These are phyloP conservation scores for Nigrograna mackinnonii DNA, from an alignment of 2,329 filamentous ascomycete genomes.

Conservation along the genomic window DNA sequence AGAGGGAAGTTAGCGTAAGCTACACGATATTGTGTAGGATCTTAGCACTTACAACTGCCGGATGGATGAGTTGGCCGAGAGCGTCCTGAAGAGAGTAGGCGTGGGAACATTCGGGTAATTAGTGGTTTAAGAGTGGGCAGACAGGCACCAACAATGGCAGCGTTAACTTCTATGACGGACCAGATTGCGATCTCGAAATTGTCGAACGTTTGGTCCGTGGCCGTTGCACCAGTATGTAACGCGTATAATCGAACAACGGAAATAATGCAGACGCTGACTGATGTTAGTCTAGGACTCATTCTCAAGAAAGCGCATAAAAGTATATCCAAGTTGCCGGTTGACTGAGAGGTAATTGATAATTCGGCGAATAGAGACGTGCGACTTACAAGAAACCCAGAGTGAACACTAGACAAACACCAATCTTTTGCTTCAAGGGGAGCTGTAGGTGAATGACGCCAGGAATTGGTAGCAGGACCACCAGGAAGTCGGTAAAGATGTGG, in stretches of 20 bases:
- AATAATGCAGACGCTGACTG: conserved; percentile 8
- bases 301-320: background rate
- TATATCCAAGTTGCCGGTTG: background rate
- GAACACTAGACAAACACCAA: conserved; percentile 24
- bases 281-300: background rate
- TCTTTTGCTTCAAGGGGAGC: conserved; percentile 21
- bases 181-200: conserved; percentile 9
- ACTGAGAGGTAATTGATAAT: background rate
- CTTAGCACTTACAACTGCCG: too few species aligned
- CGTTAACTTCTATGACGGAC: conserved; percentile 14
- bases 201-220: conserved; percentile 7
- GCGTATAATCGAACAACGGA: conserved; percentile 12
- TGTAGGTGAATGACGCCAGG: conserved; percentile 41
- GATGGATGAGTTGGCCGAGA: too few species aligned
- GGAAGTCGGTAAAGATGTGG: conserved; percentile 36
- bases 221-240: conserved; percentile 1
- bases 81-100: conserved; percentile 2
- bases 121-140: conserved; percentile 11
- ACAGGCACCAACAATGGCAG: conserved; percentile 11
- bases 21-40: too few species aligned
- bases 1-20: too few species aligned
- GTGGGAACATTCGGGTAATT: conserved; percentile 3
- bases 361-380: background rate
- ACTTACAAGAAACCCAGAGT: conserved; percentile 26
- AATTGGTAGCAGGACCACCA: conserved; percentile 42